Conservation (phyloP, 169 alveolate genomes). For the Theileria orientalis region DNA sequence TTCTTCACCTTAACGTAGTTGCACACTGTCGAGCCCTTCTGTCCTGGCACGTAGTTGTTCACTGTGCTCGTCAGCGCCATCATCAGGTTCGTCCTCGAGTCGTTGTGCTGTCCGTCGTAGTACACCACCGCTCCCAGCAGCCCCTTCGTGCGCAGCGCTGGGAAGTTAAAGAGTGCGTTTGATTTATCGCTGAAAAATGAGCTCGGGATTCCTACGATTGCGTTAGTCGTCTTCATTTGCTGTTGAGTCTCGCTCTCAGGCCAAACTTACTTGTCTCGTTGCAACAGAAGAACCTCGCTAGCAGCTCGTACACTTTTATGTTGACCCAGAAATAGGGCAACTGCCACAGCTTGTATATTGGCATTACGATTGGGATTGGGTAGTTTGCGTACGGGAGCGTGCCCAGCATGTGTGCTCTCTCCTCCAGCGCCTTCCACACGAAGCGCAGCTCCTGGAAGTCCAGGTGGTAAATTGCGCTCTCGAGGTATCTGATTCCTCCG, state of each 20-base stretch:
- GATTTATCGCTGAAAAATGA: conserved; percentile 69
- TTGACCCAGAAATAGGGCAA: conserved; percentile 87
- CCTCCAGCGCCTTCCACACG: conserved; percentile 90
- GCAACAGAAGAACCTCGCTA: conserved; percentile 81
- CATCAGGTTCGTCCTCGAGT: conserved; percentile 83
- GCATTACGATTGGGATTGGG: conserved; percentile 85
- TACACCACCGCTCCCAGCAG: conserved; percentile 81
- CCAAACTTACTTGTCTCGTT: conserved; percentile 66
- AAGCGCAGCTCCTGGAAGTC: conserved; percentile 78
- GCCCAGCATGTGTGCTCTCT: conserved; percentile 86
- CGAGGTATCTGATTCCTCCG: conserved; percentile 93
- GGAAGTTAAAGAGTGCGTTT: conserved; percentile 69
- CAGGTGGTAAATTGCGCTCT: conserved; percentile 78
- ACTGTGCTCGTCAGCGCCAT: conserved; percentile 84
- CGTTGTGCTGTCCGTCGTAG: conserved; percentile 91
- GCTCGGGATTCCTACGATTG: conserved; percentile 71
- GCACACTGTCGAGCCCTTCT: conserved; percentile 84
- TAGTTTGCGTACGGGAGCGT: conserved; percentile 86
- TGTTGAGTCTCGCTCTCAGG: not conserved
- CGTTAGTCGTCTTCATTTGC: not conserved
- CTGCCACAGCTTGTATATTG: conserved; percentile 83
- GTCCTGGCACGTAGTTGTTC: conserved; percentile 81
- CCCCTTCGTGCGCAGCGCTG: conserved; percentile 69
- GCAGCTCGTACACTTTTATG: conserved; percentile 81
- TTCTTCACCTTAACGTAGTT: conserved; percentile 83